Evolutionary conservation across 2,329 filamentous ascomycete species (phyloP).

Genomic region (Trichoderma hamatum): DNA sequence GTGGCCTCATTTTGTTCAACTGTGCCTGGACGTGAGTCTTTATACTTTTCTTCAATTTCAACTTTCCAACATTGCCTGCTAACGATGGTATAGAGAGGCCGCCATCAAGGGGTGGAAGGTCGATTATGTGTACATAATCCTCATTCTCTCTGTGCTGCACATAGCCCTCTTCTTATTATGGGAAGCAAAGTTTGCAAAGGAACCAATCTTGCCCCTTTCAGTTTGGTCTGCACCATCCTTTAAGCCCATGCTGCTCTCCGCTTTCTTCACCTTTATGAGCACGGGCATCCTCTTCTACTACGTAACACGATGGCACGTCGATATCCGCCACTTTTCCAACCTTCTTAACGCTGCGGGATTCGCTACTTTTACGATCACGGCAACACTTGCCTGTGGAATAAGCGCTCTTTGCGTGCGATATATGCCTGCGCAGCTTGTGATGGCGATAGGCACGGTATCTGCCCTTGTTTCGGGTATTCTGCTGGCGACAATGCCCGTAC

Average conservation of each 20-base stretch:
- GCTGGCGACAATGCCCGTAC: slow-evolving; percentile 6
- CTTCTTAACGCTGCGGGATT: slow-evolving; percentile 2
- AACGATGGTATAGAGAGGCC: not conserved
- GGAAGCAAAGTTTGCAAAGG: slow-evolving; percentile 8
- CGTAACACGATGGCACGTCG: slow-evolving; percentile 4
- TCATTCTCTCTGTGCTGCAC: slow-evolving; percentile 14
- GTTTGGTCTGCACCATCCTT: slow-evolving; percentile 17
- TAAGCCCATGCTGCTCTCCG: slow-evolving; percentile 17
- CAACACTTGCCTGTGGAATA: slow-evolving; percentile 6
- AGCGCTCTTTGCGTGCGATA: slow-evolving; percentile 8
- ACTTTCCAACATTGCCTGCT: not conserved
- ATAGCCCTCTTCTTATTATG: slow-evolving; percentile 6
- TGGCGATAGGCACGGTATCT: slow-evolving; percentile 6
- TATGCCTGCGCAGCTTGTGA: slow-evolving; percentile 11
- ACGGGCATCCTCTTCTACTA: slow-evolving; percentile 12
- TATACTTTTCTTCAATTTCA: not conserved
- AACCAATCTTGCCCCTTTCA: not conserved
- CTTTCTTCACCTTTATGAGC: slow-evolving; percentile 22
- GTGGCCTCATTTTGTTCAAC: slow-evolving; percentile 18
- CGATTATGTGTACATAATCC: slow-evolving; percentile 3
- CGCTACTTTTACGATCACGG: not conserved
- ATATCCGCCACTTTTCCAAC: slow-evolving; percentile 7
- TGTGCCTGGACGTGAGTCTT: slow-evolving; percentile 16
- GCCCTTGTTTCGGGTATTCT: slow-evolving; percentile 13
- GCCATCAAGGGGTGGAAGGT: slow-evolving; percentile 14